Base-by-base conservation (phyloP, 2,329 filamentous ascomycete species). In the Penicillium sp. region DNA sequence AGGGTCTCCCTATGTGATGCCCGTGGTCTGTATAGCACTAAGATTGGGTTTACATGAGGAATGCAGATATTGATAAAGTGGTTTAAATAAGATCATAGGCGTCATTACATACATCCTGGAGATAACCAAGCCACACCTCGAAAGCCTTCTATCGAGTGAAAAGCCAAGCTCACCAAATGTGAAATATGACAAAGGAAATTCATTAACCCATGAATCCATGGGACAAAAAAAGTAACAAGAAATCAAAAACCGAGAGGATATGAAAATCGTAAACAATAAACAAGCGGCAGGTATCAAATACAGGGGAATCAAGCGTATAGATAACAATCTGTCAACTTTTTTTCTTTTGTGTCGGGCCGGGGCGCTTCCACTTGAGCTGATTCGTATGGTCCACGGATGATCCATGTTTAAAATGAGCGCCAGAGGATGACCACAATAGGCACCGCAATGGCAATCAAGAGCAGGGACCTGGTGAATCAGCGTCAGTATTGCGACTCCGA, bases 291-390 rank as follows among this genome's bases (percentile, higher is more conserved):
- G 63, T 68, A 69, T 56, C 53, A 52, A 56, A 70, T 73, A 73
- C 70, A 74, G 71, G 70, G 71, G 65, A 73, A 73, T 73, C 66
- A 63, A 63, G 59, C 52, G 58, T 57, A 55, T 51, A 53, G 49
- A 59, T 58, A 60, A 65, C 63, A 63, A 48, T 63, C 52, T 63
- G 49, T 47, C 48, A 51, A 55, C 53, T 58, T 65, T 55, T 57
- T 50, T 55, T 55, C 48, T 45, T 48, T 37, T 48, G 37, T 29
- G 45, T 33, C 52, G 48, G 39, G 48, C 48, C 46, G 48, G 31
- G 31, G 53, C 22, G 16, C 24, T 13, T 39, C 47, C n/a, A 21
- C 37, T 46, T 44, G 48, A 48, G 26, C 19, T 27, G 47, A 33
- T 29, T 10, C 19, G 35, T 5, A 24, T 24, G 21, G 13, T 37